phyloP scores from a whole-genome alignment of 2,329 filamentous ascomycete genomes.

The Neopestalotiopsis sp. region DNA sequence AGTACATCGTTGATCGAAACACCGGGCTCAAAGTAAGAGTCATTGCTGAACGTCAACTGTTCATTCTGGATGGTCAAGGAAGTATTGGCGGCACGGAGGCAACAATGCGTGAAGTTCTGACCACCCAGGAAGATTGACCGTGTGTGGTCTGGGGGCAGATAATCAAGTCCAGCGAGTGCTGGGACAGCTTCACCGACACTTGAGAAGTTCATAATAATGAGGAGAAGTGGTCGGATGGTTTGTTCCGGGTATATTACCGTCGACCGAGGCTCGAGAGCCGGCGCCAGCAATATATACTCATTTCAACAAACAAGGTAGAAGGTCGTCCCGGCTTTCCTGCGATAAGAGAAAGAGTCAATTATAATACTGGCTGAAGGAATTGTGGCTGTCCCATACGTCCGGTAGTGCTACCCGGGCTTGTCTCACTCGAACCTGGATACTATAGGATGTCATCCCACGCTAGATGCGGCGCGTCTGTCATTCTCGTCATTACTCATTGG shows the following conservation, averaged over 20 bases:
- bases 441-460: not conserved
- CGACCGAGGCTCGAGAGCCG: not conserved
- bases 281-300: not conserved
- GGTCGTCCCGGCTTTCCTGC: not conserved
- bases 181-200: slow-evolving; percentile 27
- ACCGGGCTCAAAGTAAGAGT: slow-evolving; percentile 30
- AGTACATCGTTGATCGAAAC: slow-evolving; percentile 27
- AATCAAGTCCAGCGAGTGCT: slow-evolving; percentile 30
- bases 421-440: not conserved
- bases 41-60: slow-evolving; percentile 30
- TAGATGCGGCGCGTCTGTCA: not conserved
- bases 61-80: slow-evolving; percentile 28
- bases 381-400: not conserved
- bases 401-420: not conserved
- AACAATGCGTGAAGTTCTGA: slow-evolving; percentile 38
- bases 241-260: not conserved
- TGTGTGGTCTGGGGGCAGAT: slow-evolving; percentile 21
- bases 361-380: not conserved
- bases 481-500: not conserved
- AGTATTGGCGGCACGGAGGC: slow-evolving; percentile 33
- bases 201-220: not conserved
- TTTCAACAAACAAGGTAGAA: not conserved
- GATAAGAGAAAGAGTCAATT: not conserved
- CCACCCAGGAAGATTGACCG: slow-evolving; percentile 29
- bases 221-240: not conserved